phyloP scores from a whole-genome alignment of 805 yeast genomes.

The Metschnikowia amazonensis region DNA sequence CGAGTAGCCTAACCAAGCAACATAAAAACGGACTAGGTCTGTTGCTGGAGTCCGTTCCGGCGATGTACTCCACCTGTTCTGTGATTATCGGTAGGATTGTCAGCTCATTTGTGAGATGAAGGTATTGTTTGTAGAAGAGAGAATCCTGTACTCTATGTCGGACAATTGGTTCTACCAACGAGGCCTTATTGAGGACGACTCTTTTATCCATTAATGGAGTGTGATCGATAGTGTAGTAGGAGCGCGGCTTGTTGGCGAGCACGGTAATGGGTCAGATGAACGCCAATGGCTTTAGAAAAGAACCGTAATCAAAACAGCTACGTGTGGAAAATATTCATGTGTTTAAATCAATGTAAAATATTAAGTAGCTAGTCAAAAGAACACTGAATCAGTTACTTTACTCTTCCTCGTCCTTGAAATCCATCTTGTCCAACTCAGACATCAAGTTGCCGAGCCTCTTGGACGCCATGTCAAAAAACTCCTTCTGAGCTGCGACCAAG shows the following conservation, averaged over 20 bases:
- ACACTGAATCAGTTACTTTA: not conserved
- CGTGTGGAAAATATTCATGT: too few relatives aligned
- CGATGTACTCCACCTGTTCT: constrained; percentile 44
- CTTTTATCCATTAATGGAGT: constrained; percentile 15
- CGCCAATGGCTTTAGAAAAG: too few relatives aligned
- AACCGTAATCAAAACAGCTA: too few relatives aligned
- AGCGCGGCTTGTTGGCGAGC: too few relatives aligned
- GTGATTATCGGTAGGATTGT: constrained; percentile 34
- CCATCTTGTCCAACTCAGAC: constrained; percentile 31
- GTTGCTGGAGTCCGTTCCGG: constrained; percentile 53
- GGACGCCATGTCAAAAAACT: constrained; percentile 44
- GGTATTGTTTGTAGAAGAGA: constrained; percentile 40
- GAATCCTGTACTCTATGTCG: constrained; percentile 43
- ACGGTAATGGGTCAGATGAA: not conserved
- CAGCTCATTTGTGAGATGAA: constrained; percentile 39
- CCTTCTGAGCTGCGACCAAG: constrained; percentile 67
- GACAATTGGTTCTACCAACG: constrained; percentile 39
- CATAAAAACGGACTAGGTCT: constrained; percentile 74
- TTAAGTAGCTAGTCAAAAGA: not conserved
- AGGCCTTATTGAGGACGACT: constrained; percentile 26
- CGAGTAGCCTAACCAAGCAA: constrained; percentile 69
- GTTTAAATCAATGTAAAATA: not conserved
- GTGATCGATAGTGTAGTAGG: not conserved
- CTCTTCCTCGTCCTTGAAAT: constrained; percentile 34
- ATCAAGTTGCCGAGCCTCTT: constrained; percentile 32